Conservation (phyloP, 345 rosid genomes). For the Eutrema heterophyllum region DNA sequence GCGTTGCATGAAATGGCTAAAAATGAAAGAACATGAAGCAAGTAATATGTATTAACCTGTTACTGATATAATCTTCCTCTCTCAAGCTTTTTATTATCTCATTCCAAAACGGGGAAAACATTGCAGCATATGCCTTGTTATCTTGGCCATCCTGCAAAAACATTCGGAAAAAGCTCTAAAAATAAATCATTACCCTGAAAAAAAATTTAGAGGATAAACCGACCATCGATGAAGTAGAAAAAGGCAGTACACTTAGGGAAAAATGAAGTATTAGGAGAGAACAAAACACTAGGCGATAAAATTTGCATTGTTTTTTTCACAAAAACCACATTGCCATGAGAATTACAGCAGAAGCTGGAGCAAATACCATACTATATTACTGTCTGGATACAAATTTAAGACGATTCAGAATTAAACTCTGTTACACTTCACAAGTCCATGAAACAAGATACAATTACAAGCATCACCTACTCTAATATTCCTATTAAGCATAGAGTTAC, state of each 20-base stretch:
- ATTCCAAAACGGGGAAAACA: conserved; percentile 99
- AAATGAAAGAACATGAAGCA: conserved; percentile 2
- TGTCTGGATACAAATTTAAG: not conserved
- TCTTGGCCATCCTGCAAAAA: conserved; percentile 60
- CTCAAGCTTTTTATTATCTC: conserved; percentile 93
- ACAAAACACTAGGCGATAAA: not conserved
- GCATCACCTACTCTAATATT: not conserved
- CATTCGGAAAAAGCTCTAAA: not conserved
- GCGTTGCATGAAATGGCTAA: conserved; percentile 10
- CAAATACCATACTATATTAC: not conserved
- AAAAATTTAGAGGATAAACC: not conserved
- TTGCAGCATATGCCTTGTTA: conserved; percentile 74
- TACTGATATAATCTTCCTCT: conserved; percentile 92
- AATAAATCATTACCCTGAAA: not conserved
- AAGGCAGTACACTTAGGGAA: not conserved
- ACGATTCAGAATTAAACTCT: not conserved
- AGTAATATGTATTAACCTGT: conserved; percentile 47
- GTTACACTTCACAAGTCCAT: not conserved
- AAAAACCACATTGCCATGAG: not conserved
- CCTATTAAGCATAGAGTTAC: not conserved
- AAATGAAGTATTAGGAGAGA: not conserved
- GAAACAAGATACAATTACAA: conserved; percentile 2
- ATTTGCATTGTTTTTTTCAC: not conserved
- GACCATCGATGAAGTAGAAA: not conserved
- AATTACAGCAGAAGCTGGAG: not conserved